Evolutionary conservation across 257 asterid genomes (phyloP).

Genomic region (Nicotiana tabacum): DNA sequence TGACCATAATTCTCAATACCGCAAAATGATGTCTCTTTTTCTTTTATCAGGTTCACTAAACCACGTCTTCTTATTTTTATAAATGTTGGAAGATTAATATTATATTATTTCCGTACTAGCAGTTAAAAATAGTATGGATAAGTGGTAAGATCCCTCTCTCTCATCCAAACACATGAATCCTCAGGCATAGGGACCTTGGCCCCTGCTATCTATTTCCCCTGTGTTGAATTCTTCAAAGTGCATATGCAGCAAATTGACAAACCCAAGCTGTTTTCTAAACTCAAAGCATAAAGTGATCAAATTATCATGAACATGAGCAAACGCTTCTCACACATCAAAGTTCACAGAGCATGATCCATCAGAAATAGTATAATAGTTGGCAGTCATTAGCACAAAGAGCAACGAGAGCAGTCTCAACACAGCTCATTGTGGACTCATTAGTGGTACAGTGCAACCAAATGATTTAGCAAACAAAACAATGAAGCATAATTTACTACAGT

Average conservation of each 20-base stretch:
- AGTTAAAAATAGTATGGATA: too few relatives aligned
- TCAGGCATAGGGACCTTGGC: neutral
- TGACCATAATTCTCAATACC: too few relatives aligned
- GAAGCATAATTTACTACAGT: neutral
- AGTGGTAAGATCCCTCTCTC: neutral
- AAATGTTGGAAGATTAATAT: too few relatives aligned
- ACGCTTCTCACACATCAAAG: slow-evolving; percentile 1
- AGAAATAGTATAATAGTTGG: neutral
- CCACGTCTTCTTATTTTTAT: too few relatives aligned
- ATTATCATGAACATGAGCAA: neutral
- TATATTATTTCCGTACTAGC: too few relatives aligned
- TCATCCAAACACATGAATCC: neutral
- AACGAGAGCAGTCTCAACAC: neutral
- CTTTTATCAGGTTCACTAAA: too few relatives aligned
- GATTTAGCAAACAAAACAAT: neutral
- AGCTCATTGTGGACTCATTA: neutral
- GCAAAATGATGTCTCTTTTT: too few relatives aligned
- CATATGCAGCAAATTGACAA: neutral
- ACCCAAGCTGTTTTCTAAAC: neutral
- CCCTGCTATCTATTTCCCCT: neutral
- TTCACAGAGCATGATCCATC: neutral
- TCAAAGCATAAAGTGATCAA: neutral
- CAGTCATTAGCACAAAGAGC: neutral
- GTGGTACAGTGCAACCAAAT: neutral
- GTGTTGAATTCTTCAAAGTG: neutral